These are phyloP conservation scores for Tolypocladium inflatum DNA, from an alignment of 2,329 filamentous ascomycete genomes.

Conservation along the genomic window DNA sequence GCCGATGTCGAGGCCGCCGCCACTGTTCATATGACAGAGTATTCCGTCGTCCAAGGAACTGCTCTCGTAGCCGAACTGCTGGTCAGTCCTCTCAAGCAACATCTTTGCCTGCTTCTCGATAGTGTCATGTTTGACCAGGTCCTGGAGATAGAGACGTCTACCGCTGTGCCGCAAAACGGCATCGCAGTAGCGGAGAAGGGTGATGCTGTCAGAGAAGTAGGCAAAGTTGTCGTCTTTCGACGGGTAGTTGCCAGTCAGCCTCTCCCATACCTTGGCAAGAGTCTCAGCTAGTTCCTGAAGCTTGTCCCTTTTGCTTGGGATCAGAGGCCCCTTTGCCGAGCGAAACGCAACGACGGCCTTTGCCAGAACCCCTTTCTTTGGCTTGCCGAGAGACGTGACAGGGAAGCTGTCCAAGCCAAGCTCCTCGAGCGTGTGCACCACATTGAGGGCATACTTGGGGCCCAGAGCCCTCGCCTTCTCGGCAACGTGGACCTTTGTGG, in stretches of 20 bases:
- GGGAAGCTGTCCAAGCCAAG: conserved; percentile 28
- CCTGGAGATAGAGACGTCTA: conserved; percentile 23
- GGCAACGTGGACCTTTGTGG: conserved; percentile 20
- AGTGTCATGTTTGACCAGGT: conserved; percentile 19
- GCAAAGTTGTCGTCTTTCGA: conserved; percentile 13
- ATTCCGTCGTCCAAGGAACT: too few species aligned
- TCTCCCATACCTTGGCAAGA: conserved; percentile 18
- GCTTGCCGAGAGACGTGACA: conserved; percentile 32
- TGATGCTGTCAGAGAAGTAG: conserved; percentile 26
- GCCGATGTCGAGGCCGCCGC: neutral
- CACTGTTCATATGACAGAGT: too few species aligned
- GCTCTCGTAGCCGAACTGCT: neutral
- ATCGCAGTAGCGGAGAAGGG: conserved; percentile 26
- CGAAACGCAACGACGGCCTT: conserved; percentile 9
- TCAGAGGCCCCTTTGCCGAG: neutral
- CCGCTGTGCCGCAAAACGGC: conserved; percentile 15
- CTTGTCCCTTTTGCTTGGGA: neutral
- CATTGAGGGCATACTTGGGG: conserved; percentile 26
- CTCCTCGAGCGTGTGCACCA: conserved; percentile 30
- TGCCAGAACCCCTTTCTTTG: conserved; percentile 29
- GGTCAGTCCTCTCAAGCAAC: conserved; percentile 6
- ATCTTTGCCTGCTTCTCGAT: conserved; percentile 20
- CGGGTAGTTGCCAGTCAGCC: conserved; percentile 17
- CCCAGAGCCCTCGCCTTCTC: conserved; percentile 21
- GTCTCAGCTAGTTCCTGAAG: conserved; percentile 6